Percentiles rank a stretch among this genome's conserved stretches.
These are phyloP conservation scores for Lojkania enalia DNA, from an alignment of 2,329 filamentous ascomycete species.

Conservation along the genomic window DNA sequence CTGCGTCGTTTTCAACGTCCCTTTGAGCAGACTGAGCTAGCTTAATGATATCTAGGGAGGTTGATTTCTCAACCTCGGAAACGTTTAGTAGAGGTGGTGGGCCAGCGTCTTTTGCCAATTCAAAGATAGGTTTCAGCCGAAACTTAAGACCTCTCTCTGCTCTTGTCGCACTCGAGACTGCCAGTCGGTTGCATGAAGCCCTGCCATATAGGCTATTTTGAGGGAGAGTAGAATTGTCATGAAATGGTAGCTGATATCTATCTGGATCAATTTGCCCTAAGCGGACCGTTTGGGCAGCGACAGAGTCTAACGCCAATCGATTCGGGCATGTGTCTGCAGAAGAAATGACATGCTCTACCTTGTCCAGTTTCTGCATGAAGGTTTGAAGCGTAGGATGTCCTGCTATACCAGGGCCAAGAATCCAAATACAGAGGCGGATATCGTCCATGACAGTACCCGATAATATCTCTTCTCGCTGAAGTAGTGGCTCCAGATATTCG, in stretches of 20 bases:
- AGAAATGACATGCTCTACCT: slow-evolving; percentile 76
- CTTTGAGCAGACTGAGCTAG: slow-evolving; percentile 50
- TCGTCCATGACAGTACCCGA: slow-evolving; percentile 66
- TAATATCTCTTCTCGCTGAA: slow-evolving; percentile 73
- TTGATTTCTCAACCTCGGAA: slow-evolving; percentile 47
- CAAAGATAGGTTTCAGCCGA: slow-evolving; percentile 52
- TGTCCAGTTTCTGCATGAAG: slow-evolving; percentile 67
- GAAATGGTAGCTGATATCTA: slow-evolving; percentile 71
- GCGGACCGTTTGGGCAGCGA: slow-evolving; percentile 67
- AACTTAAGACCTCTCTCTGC: slow-evolving; percentile 50
- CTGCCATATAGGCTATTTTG: slow-evolving; percentile 32
- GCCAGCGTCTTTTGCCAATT: slow-evolving; percentile 27
- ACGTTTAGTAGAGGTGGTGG: slow-evolving; percentile 51
- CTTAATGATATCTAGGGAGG: slow-evolving; percentile 52
- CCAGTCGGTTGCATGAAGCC: neutral
- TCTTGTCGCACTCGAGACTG: slow-evolving; percentile 24
- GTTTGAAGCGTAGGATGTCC: slow-evolving; percentile 64
- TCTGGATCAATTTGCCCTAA: slow-evolving; percentile 73
- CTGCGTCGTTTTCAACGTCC: slow-evolving; percentile 41
- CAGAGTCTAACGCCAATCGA: slow-evolving; percentile 69
- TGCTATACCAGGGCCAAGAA: slow-evolving; percentile 70
- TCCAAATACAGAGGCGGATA: slow-evolving; percentile 76
- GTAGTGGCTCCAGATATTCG: slow-evolving; percentile 70
- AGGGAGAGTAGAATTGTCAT: slow-evolving; percentile 59
- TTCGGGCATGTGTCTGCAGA: slow-evolving; percentile 76